Base-by-base conservation (phyloP, 1,284 basidiomycete species). In the Cutaneotrichosporon cyanovorans region DNA sequence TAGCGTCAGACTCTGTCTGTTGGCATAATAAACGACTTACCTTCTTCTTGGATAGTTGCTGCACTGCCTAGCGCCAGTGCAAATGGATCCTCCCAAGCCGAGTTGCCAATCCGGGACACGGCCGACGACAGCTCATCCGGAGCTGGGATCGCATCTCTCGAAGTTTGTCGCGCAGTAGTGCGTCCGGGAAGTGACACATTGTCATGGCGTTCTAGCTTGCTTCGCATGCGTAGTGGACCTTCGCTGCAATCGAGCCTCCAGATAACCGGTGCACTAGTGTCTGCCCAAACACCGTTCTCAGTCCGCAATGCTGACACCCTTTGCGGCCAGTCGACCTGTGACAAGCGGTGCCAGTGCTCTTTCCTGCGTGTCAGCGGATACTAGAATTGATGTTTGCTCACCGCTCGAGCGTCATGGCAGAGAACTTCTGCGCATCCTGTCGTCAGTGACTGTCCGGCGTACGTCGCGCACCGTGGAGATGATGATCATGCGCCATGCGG, bases 181-280 rank as follows among this genome's bases (percentile, higher is more conserved):
- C 21, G 16, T 3, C 19, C 49, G 16, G 30, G 30, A 22, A 16
- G 37, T 38, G n/a, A 22, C 19, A 15, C 37, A 22, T 9, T 23
- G 23, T 58, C 60, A 36, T 65, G 51, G 21, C 69, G 56, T 48
- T 66, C 66, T 33, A 68, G 50, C 28, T 64, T 61, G 37, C 59
- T 56, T 21, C 61, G 76, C 51, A 85, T 83, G 42, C 88, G 79
- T 59, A 85, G 78, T 3, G 88, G 88, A 0, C 88, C 88, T 62
- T 92, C 88, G 6, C 87, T 90, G 56, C 90, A 87, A 54, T 91
- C 88, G 30, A 90, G 68, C 40, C 82, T 74, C 86, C 87, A 92
- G 10, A 76, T 65, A 5, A 75, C 76, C 10, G 66, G 65, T 20
- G 71, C 65, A 30, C 63, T 71, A n/a, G 76, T 65, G 40, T 78